Conservation (phyloP, 1,284 basidiomycete species). For the Leccinum subatratum region DNA sequence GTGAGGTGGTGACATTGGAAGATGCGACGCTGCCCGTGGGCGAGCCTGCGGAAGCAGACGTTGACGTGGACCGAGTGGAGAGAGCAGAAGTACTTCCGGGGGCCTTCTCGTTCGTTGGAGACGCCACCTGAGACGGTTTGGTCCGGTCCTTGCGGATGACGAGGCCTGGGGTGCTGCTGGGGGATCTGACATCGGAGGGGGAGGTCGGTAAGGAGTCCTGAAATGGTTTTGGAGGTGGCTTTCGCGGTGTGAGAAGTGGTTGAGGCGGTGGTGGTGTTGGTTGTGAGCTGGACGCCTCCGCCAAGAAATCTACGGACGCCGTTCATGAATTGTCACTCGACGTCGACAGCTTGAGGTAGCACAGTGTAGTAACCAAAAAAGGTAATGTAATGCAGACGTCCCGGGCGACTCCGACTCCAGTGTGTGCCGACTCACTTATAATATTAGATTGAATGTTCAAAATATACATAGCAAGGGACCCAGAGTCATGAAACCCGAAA, state of each 20-base stretch:
- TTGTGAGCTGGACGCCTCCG: slow-evolving; percentile 35
- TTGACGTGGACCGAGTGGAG: slow-evolving; percentile 18
- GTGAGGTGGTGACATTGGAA: slow-evolving; percentile 25
- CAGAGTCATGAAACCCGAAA: too few relatives aligned
- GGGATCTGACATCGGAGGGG: slow-evolving; percentile 29
- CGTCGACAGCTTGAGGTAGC: slow-evolving; percentile 15
- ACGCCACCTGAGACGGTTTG: slow-evolving; percentile 28
- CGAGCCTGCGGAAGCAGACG: slow-evolving; percentile 20
- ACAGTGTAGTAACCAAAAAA: too few relatives aligned
- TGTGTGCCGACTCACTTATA: too few relatives aligned
- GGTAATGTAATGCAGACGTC: too few relatives aligned
- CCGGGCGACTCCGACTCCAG: too few relatives aligned
- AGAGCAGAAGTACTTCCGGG: slow-evolving; percentile 27
- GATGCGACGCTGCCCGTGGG: slow-evolving; percentile 24
- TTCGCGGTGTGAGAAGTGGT: slow-evolving; percentile 17
- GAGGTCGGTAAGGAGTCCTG: slow-evolving; percentile 31
- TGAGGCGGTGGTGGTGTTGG: slow-evolving; percentile 14
- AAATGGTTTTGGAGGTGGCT: slow-evolving; percentile 34
- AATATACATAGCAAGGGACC: too few relatives aligned
- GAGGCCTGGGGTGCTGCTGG: slow-evolving; percentile 42
- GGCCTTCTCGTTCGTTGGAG: slow-evolving; percentile 24
- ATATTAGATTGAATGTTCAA: too few relatives aligned
- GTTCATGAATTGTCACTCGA: slow-evolving; percentile 47
- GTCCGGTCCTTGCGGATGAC: slow-evolving; percentile 52
- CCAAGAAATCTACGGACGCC: slow-evolving; percentile 65